A percentile compares a stretch with the other conserved stretches of the same genome.
Evolutionary conservation across 140 eudicot genomes (phyloP).

Genomic region (Anethum foeniculum): DNA sequence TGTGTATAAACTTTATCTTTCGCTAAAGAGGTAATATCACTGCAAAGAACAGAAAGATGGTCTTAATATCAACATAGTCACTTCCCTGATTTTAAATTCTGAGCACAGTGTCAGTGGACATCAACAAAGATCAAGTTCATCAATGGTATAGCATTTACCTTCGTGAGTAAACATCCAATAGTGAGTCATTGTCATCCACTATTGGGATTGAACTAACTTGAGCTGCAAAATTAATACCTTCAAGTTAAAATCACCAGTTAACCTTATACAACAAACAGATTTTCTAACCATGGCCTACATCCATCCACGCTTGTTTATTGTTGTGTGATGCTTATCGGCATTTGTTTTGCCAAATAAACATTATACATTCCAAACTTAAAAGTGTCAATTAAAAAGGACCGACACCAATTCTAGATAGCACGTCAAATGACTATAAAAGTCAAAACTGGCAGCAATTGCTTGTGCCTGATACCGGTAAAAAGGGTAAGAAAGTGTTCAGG

Average conservation of each 20-base stretch:
- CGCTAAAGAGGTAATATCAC: constrained; percentile 91
- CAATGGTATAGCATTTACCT: constrained; percentile 41
- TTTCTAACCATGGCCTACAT: background rate
- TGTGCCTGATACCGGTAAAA: background rate
- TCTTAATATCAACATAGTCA: background rate
- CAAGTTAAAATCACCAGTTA: background rate
- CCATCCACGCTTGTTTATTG: background rate
- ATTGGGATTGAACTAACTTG: constrained; percentile 94
- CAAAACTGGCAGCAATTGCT: background rate
- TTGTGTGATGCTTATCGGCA: background rate
- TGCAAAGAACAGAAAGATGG: constrained; percentile 25
- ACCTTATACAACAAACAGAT: background rate
- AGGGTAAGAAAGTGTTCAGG: no score
- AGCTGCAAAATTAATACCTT: constrained; percentile 45
- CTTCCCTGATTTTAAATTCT: background rate
- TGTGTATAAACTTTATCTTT: constrained; percentile 78
- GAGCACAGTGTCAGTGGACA: constrained; percentile 6
- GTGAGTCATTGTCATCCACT: constrained; percentile 86
- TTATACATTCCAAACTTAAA: background rate
- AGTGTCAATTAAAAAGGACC: background rate
- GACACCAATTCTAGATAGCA: background rate
- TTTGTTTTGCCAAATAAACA: background rate
- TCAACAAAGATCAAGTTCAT: constrained; percentile 2
- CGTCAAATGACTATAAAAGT: background rate
- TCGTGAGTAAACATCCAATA: constrained; percentile 88